Conservation (phyloP, 495 filamentous ascomycete genomes). For the Penicillium robsamsonii region DNA sequence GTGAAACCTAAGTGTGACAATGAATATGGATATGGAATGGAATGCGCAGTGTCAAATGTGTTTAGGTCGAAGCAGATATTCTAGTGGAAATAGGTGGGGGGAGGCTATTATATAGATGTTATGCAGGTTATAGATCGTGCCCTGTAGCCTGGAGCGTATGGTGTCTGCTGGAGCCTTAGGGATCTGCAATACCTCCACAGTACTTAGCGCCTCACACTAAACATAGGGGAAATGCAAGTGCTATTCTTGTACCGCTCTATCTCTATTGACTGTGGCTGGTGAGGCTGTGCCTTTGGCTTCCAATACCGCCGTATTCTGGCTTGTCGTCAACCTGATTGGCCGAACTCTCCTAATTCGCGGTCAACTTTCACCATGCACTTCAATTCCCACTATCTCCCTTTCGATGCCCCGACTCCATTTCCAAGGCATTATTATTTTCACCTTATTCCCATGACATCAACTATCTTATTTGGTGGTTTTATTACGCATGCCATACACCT, state of each 20-base stretch:
- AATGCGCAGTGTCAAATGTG: neutral
- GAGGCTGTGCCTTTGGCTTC: constrained; percentile 9
- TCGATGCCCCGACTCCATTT: constrained; percentile 2
- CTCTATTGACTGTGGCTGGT: constrained; percentile 15
- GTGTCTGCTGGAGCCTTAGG: constrained; percentile 1
- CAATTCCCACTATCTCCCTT: neutral
- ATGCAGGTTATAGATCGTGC: neutral
- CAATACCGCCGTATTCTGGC: constrained; percentile 16
- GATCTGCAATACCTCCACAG: constrained; percentile 1
- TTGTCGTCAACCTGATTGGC: constrained; percentile 12
- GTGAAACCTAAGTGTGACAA: constrained; percentile 1
- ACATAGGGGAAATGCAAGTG: neutral
- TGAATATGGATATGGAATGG: constrained; percentile 1
- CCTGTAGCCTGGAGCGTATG: constrained; percentile 12
- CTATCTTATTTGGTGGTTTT: constrained; percentile 6
- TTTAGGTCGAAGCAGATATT: neutral
- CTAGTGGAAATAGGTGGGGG: neutral
- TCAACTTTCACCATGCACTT: constrained; percentile 4
- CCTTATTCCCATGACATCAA: constrained; percentile 8
- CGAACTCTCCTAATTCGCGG: constrained; percentile 1
- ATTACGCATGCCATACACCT: constrained; percentile 14
- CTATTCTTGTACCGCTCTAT: neutral
- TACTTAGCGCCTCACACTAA: constrained; percentile 1
- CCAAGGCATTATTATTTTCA: neutral
- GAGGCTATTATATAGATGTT: neutral